These are phyloP conservation scores for Aspergillus viridinutans DNA, from an alignment of 2,329 filamentous ascomycete genomes.

Conservation along the genomic window DNA sequence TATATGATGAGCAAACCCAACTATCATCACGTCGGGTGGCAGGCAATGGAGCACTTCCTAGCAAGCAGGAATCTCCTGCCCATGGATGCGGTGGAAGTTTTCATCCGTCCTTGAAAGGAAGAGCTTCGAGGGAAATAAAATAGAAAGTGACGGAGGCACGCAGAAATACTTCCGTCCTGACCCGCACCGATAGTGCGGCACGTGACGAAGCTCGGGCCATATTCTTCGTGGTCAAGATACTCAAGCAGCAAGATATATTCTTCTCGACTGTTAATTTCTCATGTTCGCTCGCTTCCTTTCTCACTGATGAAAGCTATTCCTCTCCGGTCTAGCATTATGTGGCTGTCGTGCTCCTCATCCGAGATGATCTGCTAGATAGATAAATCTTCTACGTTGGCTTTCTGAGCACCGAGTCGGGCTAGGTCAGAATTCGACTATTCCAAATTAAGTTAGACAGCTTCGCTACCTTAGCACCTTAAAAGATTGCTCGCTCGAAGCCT, in stretches of 20 bases:
- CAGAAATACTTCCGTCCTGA: slow-evolving; percentile 15
- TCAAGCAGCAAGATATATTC: not conserved
- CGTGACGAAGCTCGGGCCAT: slow-evolving; percentile 12
- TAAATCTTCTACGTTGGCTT: not conserved
- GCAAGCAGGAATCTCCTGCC: slow-evolving; percentile 9
- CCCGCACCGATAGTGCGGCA: slow-evolving; percentile 12
- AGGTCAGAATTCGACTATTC: slow-evolving; percentile 7
- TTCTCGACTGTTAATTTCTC: not conserved
- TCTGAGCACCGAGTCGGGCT: not conserved
- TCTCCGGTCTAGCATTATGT: not conserved
- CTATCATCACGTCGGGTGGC: slow-evolving; percentile 21
- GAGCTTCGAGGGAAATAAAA: slow-evolving; percentile 9
- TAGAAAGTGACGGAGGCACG: slow-evolving; percentile 13
- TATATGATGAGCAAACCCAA: slow-evolving; percentile 13
- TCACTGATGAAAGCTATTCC: not conserved
- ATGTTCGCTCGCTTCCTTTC: not conserved
- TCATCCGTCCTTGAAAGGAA: slow-evolving; percentile 10
- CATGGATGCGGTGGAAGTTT: slow-evolving; percentile 15
- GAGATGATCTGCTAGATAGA: not conserved
- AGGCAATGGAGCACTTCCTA: slow-evolving; percentile 9
- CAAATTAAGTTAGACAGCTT: slow-evolving; percentile 17
- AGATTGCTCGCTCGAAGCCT: slow-evolving; percentile 11
- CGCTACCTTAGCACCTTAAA: slow-evolving; percentile 12
- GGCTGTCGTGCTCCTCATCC: not conserved
- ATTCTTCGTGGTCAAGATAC: not conserved